A percentile compares a stretch with the other conserved stretches of the same genome.
Conservation (phyloP, 345 rosid genomes). For the Triadica sebifera region DNA sequence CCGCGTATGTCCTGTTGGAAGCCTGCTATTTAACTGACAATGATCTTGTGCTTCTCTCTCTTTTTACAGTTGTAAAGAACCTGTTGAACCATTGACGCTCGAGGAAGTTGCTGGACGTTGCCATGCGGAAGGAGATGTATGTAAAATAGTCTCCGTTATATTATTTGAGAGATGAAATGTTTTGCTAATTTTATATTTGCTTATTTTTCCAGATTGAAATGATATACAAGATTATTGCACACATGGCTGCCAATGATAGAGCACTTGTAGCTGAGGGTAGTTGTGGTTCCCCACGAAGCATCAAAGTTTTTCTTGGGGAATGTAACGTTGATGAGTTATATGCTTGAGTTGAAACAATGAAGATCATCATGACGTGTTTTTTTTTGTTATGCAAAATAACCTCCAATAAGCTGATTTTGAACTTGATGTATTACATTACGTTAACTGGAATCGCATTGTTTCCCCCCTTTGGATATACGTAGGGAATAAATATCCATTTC, state of each 20-base stretch:
- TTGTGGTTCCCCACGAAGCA: slow-evolving; percentile 90
- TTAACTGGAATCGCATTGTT: background rate
- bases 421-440: slow-evolving; percentile 8
- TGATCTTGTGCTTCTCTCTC: background rate
- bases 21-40: background rate
- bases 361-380: slow-evolving; percentile 14
- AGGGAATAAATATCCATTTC: slow-evolving; percentile 1
- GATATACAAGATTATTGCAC: slow-evolving; percentile 91
- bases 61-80: slow-evolving; percentile 75
- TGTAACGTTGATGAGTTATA: slow-evolving; percentile 74
- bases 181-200: slow-evolving; percentile 17
- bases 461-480: background rate
- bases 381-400: slow-evolving; percentile 15
- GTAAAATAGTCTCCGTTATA: slow-evolving; percentile 5
- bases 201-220: slow-evolving; percentile 76
- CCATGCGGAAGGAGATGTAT: slow-evolving; percentile 80
- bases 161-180: slow-evolving; percentile 7
- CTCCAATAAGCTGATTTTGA: slow-evolving; percentile 24
- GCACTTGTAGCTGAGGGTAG: slow-evolving; percentile 86
- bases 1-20: background rate
- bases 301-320: slow-evolving; percentile 81
- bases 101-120: slow-evolving; percentile 89
- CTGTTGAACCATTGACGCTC: slow-evolving; percentile 81
- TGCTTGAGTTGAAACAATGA: slow-evolving; percentile 25
- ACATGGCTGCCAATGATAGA: slow-evolving; percentile 94